A percentile compares a stretch with the other conserved stretches of the same genome.
These are phyloP conservation scores for Suhomyces kunorum DNA, from an alignment of 1,139 yeast genomes.

Conservation along the genomic window DNA sequence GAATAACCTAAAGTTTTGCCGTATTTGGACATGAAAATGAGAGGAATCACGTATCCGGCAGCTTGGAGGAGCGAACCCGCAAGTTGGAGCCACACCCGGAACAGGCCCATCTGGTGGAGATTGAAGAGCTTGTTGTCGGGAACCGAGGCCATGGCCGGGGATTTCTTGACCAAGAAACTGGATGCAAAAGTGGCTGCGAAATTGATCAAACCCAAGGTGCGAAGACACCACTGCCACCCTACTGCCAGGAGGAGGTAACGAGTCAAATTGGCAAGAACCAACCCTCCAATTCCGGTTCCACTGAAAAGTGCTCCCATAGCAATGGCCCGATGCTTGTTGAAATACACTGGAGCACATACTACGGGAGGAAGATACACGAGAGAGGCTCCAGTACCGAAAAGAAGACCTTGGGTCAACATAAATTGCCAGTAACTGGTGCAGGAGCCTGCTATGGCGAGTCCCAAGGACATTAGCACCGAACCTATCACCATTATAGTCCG, in stretches of 20 bases:
- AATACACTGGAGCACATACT: conserved; percentile 42
- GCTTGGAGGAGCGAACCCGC: conserved; percentile 38
- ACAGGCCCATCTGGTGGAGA: conserved; percentile 20
- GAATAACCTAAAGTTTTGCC: conserved; percentile 37
- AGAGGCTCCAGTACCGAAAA: conserved; percentile 42
- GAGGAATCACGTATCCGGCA: conserved; percentile 44
- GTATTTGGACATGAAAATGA: conserved; percentile 45
- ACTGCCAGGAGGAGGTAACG: conserved; percentile 26
- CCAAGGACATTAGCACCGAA: conserved; percentile 27
- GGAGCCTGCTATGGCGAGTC: conserved; percentile 29
- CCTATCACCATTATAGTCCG: conserved; percentile 29
- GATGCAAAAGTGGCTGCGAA: conserved; percentile 20
- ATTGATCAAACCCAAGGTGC: conserved; percentile 34
- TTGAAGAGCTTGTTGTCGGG: conserved; percentile 15
- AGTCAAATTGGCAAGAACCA: conserved; percentile 37
- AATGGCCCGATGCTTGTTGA: conserved; percentile 36
- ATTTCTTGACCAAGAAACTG: conserved; percentile 22
- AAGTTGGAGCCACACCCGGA: conserved; percentile 29
- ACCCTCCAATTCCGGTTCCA: conserved; percentile 47
- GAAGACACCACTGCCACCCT: conserved; percentile 44
- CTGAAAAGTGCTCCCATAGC: conserved; percentile 45
- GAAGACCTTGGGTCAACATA: conserved; percentile 38
- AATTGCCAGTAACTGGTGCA: conserved; percentile 30
- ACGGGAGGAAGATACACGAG: conserved; percentile 42
- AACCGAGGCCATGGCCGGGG: conserved; percentile 2